phyloP scores from a whole-genome alignment of 2,329 filamentous ascomycete genomes.

The Talaromyces funiculosus region DNA sequence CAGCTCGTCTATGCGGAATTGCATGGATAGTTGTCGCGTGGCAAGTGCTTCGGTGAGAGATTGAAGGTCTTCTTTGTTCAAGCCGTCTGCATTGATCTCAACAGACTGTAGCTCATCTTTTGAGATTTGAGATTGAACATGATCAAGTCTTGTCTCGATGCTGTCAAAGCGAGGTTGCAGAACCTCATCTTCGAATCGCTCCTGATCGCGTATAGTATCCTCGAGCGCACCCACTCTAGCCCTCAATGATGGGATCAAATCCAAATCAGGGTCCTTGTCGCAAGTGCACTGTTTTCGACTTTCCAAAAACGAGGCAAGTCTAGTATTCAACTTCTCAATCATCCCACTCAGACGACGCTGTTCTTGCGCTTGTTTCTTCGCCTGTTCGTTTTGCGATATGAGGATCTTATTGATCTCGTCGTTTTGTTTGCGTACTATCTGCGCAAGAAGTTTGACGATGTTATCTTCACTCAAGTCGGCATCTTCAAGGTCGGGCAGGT shows the following conservation, averaged over 20 bases:
- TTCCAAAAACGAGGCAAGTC: neutral
- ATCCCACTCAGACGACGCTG: neutral
- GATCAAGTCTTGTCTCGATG: neutral
- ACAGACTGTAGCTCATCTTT: neutral
- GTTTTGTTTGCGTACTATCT: conserved; percentile 7
- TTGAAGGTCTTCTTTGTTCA: neutral
- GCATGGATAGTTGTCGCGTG: conserved; percentile 5
- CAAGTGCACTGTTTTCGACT: neutral
- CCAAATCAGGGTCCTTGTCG: neutral
- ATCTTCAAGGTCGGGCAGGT: neutral
- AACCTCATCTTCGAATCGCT: neutral
- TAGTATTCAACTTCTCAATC: neutral
- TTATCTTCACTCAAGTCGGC: conserved; percentile 1
- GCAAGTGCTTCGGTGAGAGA: conserved; percentile 3
- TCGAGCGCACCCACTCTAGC: neutral
- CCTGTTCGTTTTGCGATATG: neutral
- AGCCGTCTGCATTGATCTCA: neutral
- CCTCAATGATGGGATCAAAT: neutral
- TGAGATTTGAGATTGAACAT: neutral
- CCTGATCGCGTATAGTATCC: neutral
- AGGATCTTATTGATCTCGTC: conserved; percentile 8
- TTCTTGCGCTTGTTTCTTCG: neutral
- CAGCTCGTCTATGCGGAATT: neutral
- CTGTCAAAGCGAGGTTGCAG: neutral
- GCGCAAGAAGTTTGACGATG: conserved; percentile 10